phyloP scores from a whole-genome alignment of 345 rosid species.

The Garcia nutans region DNA sequence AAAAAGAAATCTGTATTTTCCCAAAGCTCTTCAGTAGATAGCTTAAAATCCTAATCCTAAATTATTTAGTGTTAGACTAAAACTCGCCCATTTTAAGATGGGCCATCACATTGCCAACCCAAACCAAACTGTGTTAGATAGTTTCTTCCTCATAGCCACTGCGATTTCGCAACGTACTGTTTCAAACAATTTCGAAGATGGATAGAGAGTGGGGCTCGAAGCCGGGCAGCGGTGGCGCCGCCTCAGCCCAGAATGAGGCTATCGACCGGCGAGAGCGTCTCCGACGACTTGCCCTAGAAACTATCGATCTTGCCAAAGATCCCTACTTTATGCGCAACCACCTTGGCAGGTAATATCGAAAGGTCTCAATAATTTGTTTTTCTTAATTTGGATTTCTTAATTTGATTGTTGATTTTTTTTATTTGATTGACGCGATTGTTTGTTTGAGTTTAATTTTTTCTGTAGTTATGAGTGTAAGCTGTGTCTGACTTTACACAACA shows the following conservation, averaged over 20 bases:
- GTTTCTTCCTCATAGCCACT: too few relatives aligned
- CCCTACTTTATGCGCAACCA: slow-evolving; percentile 99
- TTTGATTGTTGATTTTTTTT: not conserved
- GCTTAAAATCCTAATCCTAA: too few relatives aligned
- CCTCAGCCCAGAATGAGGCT: slow-evolving; percentile 94
- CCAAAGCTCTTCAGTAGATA: too few relatives aligned
- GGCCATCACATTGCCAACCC: too few relatives aligned
- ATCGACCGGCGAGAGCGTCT: slow-evolving; percentile 98
- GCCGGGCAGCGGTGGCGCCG: slow-evolving; percentile 98
- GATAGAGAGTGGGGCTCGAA: slow-evolving; percentile 99
- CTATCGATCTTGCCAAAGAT: slow-evolving; percentile 95
- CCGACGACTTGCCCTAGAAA: slow-evolving; percentile 93
- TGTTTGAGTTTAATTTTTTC: slow-evolving; percentile 13
- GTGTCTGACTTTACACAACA: slow-evolving; percentile 93
- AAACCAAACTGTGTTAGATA: too few relatives aligned
- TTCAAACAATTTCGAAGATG: slow-evolving; percentile 21
- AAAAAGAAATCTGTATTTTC: too few relatives aligned
- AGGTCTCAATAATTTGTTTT: not conserved
- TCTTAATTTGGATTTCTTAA: not conserved
- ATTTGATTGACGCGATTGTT: not conserved
- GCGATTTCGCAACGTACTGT: too few relatives aligned
- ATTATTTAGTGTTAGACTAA: too few relatives aligned
- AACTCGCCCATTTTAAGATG: too few relatives aligned
- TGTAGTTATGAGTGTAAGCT: slow-evolving; percentile 96
- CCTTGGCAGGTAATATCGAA: slow-evolving; percentile 69